Base-by-base conservation (phyloP, 768 basidiomycete species). In the Pleurotus giganteus region DNA sequence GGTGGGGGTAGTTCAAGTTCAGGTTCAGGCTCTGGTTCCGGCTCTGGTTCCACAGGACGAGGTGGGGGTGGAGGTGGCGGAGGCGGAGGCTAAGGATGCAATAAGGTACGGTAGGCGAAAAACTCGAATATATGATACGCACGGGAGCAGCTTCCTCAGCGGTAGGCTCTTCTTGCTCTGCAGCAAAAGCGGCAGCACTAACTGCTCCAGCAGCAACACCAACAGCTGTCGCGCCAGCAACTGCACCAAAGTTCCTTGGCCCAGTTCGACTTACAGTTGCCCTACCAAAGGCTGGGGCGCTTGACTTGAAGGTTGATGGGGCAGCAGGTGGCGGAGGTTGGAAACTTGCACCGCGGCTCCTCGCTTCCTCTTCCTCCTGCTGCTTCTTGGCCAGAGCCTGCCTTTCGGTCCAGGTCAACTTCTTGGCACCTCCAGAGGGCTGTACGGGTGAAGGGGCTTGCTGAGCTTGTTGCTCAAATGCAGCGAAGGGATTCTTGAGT, bases 381-480 rank as follows among this genome's bases (percentile, higher is more conserved):
- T 92, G 89, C 65, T 88, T 87, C 76, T 94, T 95, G 1, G 93
- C 88, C n/a, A 87, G 73, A 0, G 91, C 94, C 65, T 98, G 95
- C 19, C 95, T 79, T 67, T 98, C 90, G 55, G 82, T 89, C 96
- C 96, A 98, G 0, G 95, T 96, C 58, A 96, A 68, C 68, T 93
- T 95, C 74, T 91, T 91, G 1, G 74, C 55, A 0, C 78, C 82
- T 19, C 72, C 72, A 53, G 66, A 41, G 3, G 57, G 47, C 9
- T 6, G 55, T 15, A 29, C 43, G 52, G 21, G 50, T 23, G 24
- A 63, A 9, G 60, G 58, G 24, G 66, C 58, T 54, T 55, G 59
- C 6, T 63, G 60, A n/a, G 73, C 58, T 54, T 83, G 79, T 52
- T 79, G 77, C 62, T 81, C 80, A 47, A 81, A 77, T 3, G 80